These are phyloP conservation scores for Biancaea sappan DNA, from an alignment of 306 rosid genomes.

Conservation along the genomic window DNA sequence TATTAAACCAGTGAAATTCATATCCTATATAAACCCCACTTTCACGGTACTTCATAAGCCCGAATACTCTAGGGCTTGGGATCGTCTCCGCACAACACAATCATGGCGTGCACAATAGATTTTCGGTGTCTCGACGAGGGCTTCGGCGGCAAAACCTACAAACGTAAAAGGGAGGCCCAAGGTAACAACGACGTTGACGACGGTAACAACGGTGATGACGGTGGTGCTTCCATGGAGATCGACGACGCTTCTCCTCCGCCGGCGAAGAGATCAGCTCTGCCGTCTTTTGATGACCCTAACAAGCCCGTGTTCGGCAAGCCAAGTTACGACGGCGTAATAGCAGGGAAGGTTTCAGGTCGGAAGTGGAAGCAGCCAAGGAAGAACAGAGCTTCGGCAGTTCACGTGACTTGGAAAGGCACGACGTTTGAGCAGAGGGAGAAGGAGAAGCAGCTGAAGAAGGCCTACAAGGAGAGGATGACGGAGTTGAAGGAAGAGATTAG, in stretches of 20 bases:
- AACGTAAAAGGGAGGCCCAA: slow-evolving; percentile 70
- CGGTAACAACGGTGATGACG: slow-evolving; percentile 2
- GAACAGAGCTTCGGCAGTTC: slow-evolving; percentile 66
- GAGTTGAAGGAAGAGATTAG: slow-evolving; percentile 83
- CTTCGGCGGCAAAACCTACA: slow-evolving; percentile 91
- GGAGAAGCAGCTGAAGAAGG: slow-evolving; percentile 76
- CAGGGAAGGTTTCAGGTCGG: slow-evolving; percentile 76
- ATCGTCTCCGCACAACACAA: not conserved
- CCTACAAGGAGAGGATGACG: slow-evolving; percentile 67
- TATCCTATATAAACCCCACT: not conserved
- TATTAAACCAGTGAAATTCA: not conserved
- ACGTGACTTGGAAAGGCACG: slow-evolving; percentile 63
- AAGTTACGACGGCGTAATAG: slow-evolving; percentile 85
- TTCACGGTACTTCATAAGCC: not conserved
- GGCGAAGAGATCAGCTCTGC: slow-evolving; percentile 66
- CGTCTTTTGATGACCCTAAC: slow-evolving; percentile 75
- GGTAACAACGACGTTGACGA: not conserved
- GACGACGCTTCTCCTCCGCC: slow-evolving; percentile 60
- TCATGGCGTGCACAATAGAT: slow-evolving; percentile 87
- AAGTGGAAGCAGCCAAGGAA: slow-evolving; percentile 82
- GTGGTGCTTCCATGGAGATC: slow-evolving; percentile 56
- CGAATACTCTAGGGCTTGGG: slow-evolving; percentile 33
- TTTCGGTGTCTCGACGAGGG: slow-evolving; percentile 90
- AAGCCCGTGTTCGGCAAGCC: slow-evolving; percentile 69
- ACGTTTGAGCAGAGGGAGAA: slow-evolving; percentile 69